Percentiles rank a stretch among this genome's conserved stretches.
These are phyloP conservation scores for Arabidopsis thaliana DNA, from an alignment of 345 rosid genomes.

Conservation along the genomic window DNA sequence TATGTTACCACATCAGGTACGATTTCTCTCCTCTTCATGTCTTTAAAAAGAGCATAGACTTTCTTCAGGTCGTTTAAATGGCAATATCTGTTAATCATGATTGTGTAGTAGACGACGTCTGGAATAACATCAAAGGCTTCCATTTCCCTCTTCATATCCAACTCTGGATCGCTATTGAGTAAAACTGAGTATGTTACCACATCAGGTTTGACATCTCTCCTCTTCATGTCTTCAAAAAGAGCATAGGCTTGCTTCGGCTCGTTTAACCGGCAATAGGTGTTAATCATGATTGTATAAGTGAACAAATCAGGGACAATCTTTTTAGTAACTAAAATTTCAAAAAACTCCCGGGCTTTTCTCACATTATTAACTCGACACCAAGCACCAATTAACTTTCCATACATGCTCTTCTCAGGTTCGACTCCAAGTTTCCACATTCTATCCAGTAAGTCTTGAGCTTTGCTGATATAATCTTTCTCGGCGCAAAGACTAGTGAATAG, in stretches of 20 bases:
- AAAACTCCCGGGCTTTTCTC: constrained; percentile 49
- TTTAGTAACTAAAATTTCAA: constrained; percentile 40
- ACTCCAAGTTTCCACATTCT: constrained; percentile 52
- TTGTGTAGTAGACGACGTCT: constrained; percentile 36
- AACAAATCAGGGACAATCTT: constrained; percentile 58
- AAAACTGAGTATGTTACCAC: constrained; percentile 64
- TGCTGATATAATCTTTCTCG: constrained; percentile 44
- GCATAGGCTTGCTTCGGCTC: constrained; percentile 45
- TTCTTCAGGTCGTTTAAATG: constrained; percentile 7
- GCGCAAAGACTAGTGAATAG: constrained; percentile 54
- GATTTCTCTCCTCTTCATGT: constrained; percentile 49
- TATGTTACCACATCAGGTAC: constrained; percentile 62
- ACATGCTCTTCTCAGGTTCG: constrained; percentile 55
- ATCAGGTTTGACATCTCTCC: constrained; percentile 62
- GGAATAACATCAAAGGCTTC: constrained; percentile 16
- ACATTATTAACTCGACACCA: constrained; percentile 57
- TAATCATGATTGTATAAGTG: constrained; percentile 68
- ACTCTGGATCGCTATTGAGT: constrained; percentile 43
- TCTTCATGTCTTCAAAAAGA: constrained; percentile 64
- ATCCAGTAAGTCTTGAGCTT: constrained; percentile 51
- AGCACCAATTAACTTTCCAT: constrained; percentile 53
- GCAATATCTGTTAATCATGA: constrained; percentile 27
- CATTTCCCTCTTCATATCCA: constrained; percentile 45
- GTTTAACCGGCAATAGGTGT: constrained; percentile 57
- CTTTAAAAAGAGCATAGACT: constrained; percentile 15